These are phyloP conservation scores for Yamadazyma buinensis DNA, from an alignment of 1,139 yeast genomes.

Conservation along the genomic window DNA sequence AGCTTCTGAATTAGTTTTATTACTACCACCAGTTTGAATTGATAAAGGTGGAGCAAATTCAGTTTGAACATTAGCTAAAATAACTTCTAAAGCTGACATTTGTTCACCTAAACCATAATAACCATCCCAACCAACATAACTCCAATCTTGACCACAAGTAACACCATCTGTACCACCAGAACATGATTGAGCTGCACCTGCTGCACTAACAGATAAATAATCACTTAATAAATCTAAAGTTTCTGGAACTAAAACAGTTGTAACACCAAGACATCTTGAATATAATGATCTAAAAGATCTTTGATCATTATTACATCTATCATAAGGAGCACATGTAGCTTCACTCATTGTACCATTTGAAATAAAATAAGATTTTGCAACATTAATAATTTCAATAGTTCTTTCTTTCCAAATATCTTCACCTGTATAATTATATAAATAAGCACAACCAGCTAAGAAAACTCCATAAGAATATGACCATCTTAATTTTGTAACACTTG, in stretches of 20 bases:
- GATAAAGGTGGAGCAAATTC: conserved; percentile 31
- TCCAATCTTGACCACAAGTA: conserved; percentile 74
- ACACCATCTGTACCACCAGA: conserved; percentile 72
- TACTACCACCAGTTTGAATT: conserved; percentile 45
- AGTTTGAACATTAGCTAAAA: conserved; percentile 32
- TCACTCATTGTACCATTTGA: conserved; percentile 53
- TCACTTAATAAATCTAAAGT: conserved; percentile 39
- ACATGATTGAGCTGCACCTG: conserved; percentile 69
- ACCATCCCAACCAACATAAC: conserved; percentile 55
- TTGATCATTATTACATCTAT: conserved; percentile 69
- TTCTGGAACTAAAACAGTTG: conserved; percentile 55
- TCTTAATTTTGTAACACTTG: conserved; percentile 47
- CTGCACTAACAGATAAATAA: conserved; percentile 49
- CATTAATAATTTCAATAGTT: conserved; percentile 46
- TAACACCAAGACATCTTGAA: conserved; percentile 59
- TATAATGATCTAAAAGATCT: conserved; percentile 73
- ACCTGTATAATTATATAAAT: conserved; percentile 61
- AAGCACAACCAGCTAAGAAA: conserved; percentile 68
- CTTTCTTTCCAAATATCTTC: conserved; percentile 57
- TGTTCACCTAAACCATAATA: conserved; percentile 76
- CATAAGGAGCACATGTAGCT: conserved; percentile 52
- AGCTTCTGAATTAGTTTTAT: conserved; percentile 43
- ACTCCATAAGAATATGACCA: conserved; percentile 87
- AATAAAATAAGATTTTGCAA: conserved; percentile 46
- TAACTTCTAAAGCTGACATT: conserved; percentile 69